Percentiles rank a stretch among this genome's conserved stretches.
Conservation (phyloP, 78 protist species). For the Monosiga brevicollis region DNA sequence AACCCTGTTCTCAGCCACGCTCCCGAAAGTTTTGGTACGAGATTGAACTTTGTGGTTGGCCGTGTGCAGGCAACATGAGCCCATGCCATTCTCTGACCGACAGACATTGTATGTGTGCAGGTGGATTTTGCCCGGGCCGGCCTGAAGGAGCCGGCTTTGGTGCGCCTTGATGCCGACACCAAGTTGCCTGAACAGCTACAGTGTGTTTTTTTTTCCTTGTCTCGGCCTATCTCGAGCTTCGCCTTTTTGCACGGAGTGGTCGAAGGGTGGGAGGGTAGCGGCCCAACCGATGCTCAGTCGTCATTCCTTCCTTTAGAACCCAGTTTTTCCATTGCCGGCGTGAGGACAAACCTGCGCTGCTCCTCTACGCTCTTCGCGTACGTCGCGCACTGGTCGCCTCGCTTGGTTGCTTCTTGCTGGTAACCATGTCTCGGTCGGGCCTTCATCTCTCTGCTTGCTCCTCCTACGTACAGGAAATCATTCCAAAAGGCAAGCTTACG, state of each 20-base stretch:
- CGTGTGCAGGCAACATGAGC: no score
- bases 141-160: constrained; percentile 68
- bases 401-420: no score
- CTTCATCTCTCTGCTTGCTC: no score
- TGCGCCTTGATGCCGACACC: constrained; percentile 85
- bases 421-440: no score
- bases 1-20: constrained; percentile 88
- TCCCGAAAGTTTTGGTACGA: constrained; percentile 75
- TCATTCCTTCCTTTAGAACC: not conserved
- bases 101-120: not conserved
- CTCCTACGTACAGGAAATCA: not conserved
- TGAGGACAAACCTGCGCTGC: not conserved
- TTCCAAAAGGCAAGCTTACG: constrained; percentile 42
- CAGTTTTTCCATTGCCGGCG: not conserved
- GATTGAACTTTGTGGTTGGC: not conserved
- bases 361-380: no score
- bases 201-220: no score
- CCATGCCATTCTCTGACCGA: no score
- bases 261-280: no score
- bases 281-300: no score
- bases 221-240: no score
- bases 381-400: no score
- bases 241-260: no score
- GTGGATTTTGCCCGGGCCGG: constrained; percentile 46
- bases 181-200: constrained; percentile 70